phyloP scores from a whole-genome alignment of 805 yeast genomes.

The Suhomyces prunicola region DNA sequence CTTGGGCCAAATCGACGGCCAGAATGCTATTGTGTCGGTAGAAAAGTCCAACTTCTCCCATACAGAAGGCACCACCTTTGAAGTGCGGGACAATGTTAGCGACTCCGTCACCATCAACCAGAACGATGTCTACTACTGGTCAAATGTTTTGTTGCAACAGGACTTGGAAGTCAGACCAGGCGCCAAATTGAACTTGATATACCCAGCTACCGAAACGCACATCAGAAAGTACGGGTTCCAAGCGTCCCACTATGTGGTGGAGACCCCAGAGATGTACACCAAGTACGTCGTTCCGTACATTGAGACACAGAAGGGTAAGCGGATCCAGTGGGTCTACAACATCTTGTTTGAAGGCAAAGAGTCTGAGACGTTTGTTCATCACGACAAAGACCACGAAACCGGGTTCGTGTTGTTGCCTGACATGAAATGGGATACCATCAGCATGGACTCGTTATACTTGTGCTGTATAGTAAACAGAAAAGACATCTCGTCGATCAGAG shows the following conservation, averaged over 20 bases:
- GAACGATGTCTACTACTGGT: conserved; percentile 89
- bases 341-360: conserved; percentile 81
- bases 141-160: conserved; percentile 49
- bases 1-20: conserved; percentile 60
- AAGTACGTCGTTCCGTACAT: conserved; percentile 70
- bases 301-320: conserved; percentile 66
- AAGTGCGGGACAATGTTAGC: conserved; percentile 14
- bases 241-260: conserved; percentile 58
- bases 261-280: conserved; percentile 76
- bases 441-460: conserved; percentile 67
- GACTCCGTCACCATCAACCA: conserved; percentile 43
- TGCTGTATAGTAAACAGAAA: conserved; percentile 69
- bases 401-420: conserved; percentile 86
- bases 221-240: conserved; percentile 71
- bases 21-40: conserved; percentile 65
- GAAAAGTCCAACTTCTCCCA: conserved; percentile 67
- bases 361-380: conserved; percentile 71
- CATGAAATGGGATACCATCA: conserved; percentile 91
- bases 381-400: conserved; percentile 49
- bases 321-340: conserved; percentile 87
- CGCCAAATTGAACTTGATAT: conserved; percentile 72
- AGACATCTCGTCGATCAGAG: conserved; percentile 74
- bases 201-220: conserved; percentile 88
- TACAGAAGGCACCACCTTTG: conserved; percentile 10
- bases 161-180: conserved; percentile 49